phyloP scores from a whole-genome alignment of 2,329 filamentous ascomycete species.

The Colletotrichum sidae region DNA sequence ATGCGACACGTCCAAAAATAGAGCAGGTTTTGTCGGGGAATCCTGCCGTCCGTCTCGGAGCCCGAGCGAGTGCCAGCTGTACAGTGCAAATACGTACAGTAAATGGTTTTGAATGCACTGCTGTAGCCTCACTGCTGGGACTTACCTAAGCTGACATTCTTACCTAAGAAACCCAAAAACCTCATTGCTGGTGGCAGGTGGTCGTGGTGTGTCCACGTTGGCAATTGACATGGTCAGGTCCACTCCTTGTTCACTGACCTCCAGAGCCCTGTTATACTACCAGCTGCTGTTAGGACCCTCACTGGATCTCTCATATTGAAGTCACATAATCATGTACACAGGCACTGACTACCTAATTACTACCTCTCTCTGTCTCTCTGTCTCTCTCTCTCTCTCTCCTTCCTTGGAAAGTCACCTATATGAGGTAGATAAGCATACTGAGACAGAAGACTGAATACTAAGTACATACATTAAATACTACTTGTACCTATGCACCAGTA shows the following conservation, averaged over 20 bases:
- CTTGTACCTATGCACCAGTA: too few relatives aligned
- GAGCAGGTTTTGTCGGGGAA: constrained; percentile 26
- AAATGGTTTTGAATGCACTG: too few relatives aligned
- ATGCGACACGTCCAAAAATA: constrained; percentile 33
- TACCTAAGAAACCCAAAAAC: constrained; percentile 15
- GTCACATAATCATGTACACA: too few relatives aligned
- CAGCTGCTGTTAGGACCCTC: neutral
- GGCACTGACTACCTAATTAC: too few relatives aligned
- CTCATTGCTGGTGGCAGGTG: constrained; percentile 14
- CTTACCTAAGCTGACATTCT: too few relatives aligned
- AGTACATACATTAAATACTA: too few relatives aligned
- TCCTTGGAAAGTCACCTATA: too few relatives aligned
- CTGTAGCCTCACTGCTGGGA: too few relatives aligned
- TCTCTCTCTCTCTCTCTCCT: too few relatives aligned
- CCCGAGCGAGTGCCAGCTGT: neutral
- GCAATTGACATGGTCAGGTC: constrained; percentile 13
- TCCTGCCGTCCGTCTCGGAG: constrained; percentile 2
- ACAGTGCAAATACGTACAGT: neutral
- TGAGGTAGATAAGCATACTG: too few relatives aligned
- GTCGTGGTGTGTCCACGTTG: constrained; percentile 31
- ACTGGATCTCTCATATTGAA: neutral
- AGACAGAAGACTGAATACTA: too few relatives aligned
- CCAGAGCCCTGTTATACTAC: neutral
- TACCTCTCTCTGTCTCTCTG: too few relatives aligned
- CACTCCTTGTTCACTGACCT: constrained; percentile 14